Percentiles rank a stretch among this genome's conserved stretches.
These are phyloP conservation scores for Termitomyces sp. DNA, from an alignment of 768 basidiomycete genomes.

Conservation along the genomic window DNA sequence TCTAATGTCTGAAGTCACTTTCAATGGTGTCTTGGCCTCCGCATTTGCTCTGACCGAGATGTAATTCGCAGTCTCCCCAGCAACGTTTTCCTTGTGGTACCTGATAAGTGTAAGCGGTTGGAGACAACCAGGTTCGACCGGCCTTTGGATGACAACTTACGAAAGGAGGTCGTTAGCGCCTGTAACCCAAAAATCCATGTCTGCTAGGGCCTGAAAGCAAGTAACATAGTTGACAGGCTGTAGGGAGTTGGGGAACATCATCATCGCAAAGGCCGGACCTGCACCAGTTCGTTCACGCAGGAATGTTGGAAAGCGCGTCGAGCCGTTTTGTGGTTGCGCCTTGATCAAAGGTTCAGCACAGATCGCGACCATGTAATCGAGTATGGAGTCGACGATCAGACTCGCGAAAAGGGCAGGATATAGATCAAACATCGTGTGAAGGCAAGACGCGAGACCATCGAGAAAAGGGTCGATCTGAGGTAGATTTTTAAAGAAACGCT, in stretches of 20 bases:
- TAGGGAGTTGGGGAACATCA: constrained; percentile 9
- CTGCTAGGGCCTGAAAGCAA: constrained; percentile 12
- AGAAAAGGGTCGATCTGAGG: constrained; percentile 15
- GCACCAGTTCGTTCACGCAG: constrained; percentile 14
- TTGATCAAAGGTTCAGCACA: constrained; percentile 10
- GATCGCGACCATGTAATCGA: constrained; percentile 15
- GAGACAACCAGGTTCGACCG: too few relatives aligned
- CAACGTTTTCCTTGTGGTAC: constrained; percentile 15
- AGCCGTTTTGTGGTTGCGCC: neutral
- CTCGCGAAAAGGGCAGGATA: constrained; percentile 11
- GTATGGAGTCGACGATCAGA: constrained; percentile 9
- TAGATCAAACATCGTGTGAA: constrained; percentile 8
- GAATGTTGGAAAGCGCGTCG: constrained; percentile 13
- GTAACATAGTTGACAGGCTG: constrained; percentile 1
- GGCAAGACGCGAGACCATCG: constrained; percentile 7
- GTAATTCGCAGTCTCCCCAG: constrained; percentile 12
- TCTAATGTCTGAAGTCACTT: constrained; percentile 9
- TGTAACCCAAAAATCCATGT: constrained; percentile 13
- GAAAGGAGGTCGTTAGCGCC: constrained; percentile 14
- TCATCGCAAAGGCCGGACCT: constrained; percentile 6
- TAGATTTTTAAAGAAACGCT: constrained; percentile 7
- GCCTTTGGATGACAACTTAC: constrained; percentile 1
- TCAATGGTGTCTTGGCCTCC: neutral
- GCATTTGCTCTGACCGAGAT: constrained; percentile 9
- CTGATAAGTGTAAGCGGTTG: neutral